Conservation (phyloP, 768 basidiomycete genomes). For the Collybiopsis confluens region DNA sequence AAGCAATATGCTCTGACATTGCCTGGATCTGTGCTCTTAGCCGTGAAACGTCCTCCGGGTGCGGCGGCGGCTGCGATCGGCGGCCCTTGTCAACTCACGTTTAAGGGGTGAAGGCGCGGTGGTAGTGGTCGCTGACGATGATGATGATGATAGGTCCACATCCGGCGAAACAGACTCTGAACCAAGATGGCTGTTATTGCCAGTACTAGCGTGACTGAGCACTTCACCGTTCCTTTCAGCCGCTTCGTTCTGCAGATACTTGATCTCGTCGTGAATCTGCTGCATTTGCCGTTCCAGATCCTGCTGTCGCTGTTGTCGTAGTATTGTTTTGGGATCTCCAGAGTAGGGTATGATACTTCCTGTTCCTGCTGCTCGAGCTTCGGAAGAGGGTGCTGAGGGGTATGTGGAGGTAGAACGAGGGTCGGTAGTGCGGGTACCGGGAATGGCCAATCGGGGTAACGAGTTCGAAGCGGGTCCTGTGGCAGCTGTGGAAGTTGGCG, state of each 20-base stretch:
- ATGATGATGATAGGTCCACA: no score
- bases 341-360: background rate
- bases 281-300: constrained; percentile 8
- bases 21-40: constrained; percentile 1
- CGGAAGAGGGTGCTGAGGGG: background rate
- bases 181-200: background rate
- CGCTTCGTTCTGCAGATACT: constrained; percentile 1
- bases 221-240: background rate
- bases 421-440: background rate
- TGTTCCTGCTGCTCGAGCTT: background rate
- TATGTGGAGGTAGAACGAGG: background rate
- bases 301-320: background rate
- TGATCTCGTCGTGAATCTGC: constrained; percentile 1
- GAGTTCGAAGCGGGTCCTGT: background rate
- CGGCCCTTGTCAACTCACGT: background rate
- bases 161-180: background rate
- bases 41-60: background rate
- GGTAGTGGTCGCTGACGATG: no score
- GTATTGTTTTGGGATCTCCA: background rate
- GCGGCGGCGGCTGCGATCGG: background rate
- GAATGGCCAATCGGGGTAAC: background rate
- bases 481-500: background rate
- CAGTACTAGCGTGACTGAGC: background rate
- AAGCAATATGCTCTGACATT: constrained; percentile 10
- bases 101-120: no score